phyloP scores from a whole-genome alignment of 228 moss, liverwort and hornwort genomes.

The Sphagnum magellanicum region DNA sequence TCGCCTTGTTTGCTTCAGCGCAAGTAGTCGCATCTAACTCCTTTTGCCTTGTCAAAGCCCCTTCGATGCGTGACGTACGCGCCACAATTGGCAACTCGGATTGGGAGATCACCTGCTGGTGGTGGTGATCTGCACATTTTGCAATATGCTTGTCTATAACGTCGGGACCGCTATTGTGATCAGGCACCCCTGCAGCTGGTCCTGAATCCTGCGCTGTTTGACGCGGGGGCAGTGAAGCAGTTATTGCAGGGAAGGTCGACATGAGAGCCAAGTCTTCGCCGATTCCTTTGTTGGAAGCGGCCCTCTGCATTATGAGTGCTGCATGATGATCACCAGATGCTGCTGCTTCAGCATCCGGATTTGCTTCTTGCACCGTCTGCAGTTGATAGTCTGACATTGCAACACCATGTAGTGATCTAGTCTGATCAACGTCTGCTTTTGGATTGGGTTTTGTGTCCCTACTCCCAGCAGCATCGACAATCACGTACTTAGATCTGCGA shows the following conservation, averaged over 20 bases:
- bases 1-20: constrained; percentile 10
- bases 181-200: neutral
- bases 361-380: neutral
- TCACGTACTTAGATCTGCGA: too few species aligned
- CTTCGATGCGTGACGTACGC: constrained; percentile 7
- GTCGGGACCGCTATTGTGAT: too few species aligned
- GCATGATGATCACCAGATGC: too few species aligned
- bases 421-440: too few species aligned
- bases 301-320: neutral
- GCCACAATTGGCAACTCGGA: constrained; percentile 4
- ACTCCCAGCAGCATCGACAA: too few species aligned
- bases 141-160: constrained; percentile 8
- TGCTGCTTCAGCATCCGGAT: constrained; percentile 1
- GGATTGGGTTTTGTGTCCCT: too few species aligned
- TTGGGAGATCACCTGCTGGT: constrained; percentile 13
- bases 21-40: constrained; percentile 12
- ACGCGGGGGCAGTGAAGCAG: neutral
- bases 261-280: constrained; percentile 14
- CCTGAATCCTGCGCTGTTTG: neutral
- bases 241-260: neutral
- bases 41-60: constrained; percentile 21
- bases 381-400: neutral
- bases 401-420: too few species aligned
- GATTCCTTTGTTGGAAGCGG: neutral
- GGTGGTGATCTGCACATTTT: neutral